Evolutionary conservation across 805 yeast genomes (phyloP).

Genomic region (Pichia nakasei): DNA sequence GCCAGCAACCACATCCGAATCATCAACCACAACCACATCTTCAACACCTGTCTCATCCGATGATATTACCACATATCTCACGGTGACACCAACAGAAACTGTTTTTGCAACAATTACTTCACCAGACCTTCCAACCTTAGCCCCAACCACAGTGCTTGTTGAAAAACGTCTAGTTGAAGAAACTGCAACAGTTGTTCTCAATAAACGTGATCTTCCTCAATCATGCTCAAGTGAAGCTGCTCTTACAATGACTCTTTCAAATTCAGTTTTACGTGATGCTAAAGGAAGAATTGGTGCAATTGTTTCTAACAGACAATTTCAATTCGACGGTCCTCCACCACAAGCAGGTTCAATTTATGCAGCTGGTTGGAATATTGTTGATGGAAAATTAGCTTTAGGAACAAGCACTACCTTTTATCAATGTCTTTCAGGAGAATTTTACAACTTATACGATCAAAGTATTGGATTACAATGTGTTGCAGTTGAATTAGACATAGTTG

Average conservation of each 20-base stretch:
- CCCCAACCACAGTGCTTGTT: conserved; percentile 17
- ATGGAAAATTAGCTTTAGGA: conserved; percentile 60
- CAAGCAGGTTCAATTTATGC: conserved; percentile 69
- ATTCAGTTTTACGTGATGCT: conserved; percentile 45
- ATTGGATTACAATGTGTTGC: conserved; percentile 55
- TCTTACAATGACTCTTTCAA: conserved; percentile 46
- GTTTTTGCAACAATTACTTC: conserved; percentile 24
- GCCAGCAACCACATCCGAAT: conserved; percentile 19
- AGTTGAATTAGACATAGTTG: conserved; percentile 52
- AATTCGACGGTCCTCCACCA: conserved; percentile 75
- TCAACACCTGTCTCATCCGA: conserved; percentile 14
- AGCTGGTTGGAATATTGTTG: conserved; percentile 53
- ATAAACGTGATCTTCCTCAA: conserved; percentile 17
- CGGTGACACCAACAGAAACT: conserved; percentile 22
- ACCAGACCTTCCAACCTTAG: conserved; percentile 16
- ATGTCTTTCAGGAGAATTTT: conserved; percentile 69
- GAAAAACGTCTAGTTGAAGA: conserved; percentile 20
- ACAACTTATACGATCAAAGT: conserved; percentile 64
- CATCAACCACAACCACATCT: conserved; percentile 1
- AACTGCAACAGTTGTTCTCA: background rate
- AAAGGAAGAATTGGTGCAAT: conserved; percentile 67
- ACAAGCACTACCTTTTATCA: conserved; percentile 54
- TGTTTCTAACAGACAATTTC: conserved; percentile 77
- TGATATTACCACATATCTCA: conserved; percentile 20
- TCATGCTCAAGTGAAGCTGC: conserved; percentile 42